A percentile compares a stretch with the other conserved stretches of the same genome.
Evolutionary conservation across 768 basidiomycete species (phyloP).

Genomic region (Holtermanniella nyarrowii): DNA sequence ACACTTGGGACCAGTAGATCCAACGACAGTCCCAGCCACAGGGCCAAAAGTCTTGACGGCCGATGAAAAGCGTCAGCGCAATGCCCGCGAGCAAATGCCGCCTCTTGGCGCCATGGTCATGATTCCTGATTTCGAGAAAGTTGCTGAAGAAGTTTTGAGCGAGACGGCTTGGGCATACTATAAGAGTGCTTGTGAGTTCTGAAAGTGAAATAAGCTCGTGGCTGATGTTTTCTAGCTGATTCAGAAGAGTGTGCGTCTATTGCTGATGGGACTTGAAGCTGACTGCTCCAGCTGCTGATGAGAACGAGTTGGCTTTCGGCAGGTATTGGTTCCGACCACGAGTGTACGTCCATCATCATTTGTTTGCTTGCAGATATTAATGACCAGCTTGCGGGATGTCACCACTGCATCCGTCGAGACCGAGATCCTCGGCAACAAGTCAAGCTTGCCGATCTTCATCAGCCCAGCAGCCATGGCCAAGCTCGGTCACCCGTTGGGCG

Average conservation of each 20-base stretch:
- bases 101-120: constrained; percentile 38
- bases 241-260: constrained; percentile 26
- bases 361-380: background rate
- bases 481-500: constrained; percentile 76
- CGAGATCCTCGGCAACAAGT: constrained; percentile 30
- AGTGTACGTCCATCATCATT: constrained; percentile 3
- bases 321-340: constrained; percentile 40
- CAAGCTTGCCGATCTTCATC: constrained; percentile 32
- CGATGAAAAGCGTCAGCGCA: constrained; percentile 36
- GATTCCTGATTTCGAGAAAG: constrained; percentile 41
- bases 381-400: constrained; percentile 14
- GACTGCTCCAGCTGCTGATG: constrained; percentile 18
- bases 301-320: constrained; percentile 37
- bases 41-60: constrained; percentile 17
- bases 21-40: constrained; percentile 18
- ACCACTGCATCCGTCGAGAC: constrained; percentile 17
- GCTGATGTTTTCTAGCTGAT: constrained; percentile 15
- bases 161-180: constrained; percentile 44
- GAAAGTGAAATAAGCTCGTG: background rate
- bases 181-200: constrained; percentile 18
- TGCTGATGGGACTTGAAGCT: background rate
- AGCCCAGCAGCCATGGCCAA: constrained; percentile 40
- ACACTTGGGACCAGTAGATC: constrained; percentile 41
- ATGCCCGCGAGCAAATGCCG: constrained; percentile 33
- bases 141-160: constrained; percentile 40